Evolutionary conservation across 2,329 filamentous ascomycete genomes (phyloP).

Genomic region (Sclerotinia trifoliorum): DNA sequence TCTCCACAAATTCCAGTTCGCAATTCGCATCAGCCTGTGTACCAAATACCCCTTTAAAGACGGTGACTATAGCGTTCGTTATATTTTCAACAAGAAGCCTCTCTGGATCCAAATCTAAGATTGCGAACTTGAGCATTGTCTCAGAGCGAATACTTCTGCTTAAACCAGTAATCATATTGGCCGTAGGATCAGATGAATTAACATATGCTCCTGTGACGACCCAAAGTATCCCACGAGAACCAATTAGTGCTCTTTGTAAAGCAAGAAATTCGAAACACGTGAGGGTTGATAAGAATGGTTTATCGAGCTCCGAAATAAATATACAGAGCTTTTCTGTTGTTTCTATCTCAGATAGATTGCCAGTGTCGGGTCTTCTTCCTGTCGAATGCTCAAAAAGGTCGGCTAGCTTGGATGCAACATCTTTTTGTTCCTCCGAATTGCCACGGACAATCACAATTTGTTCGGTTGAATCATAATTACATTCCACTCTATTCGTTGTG

Average conservation of each 20-base stretch:
- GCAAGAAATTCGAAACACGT: conserved; percentile 43
- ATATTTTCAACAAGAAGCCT: not conserved
- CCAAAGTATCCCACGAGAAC: conserved; percentile 49
- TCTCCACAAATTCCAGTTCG: conserved; percentile 10
- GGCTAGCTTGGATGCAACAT: not conserved
- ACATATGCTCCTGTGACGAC: conserved; percentile 47
- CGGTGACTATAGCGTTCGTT: not conserved
- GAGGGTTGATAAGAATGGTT: conserved; percentile 44
- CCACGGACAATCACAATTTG: conserved; percentile 4
- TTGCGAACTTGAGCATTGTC: conserved; percentile 20
- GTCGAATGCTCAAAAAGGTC: conserved; percentile 13
- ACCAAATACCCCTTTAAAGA: conserved; percentile 4
- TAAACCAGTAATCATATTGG: conserved; percentile 32
- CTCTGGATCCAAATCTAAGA: conserved; percentile 19
- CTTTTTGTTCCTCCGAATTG: not conserved
- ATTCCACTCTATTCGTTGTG: not conserved
- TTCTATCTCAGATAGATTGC: conserved; percentile 37
- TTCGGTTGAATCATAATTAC: not conserved
- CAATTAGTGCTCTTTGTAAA: conserved; percentile 45
- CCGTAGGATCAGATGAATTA: conserved; percentile 35
- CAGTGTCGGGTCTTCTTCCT: not conserved
- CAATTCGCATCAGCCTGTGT: not conserved
- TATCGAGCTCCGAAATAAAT: conserved; percentile 49
- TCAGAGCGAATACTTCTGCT: conserved; percentile 22
- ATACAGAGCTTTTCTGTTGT: conserved; percentile 42